phyloP scores from a whole-genome alignment of 371 early-diverging fungal species.

The Mortierella sp. region DNA sequence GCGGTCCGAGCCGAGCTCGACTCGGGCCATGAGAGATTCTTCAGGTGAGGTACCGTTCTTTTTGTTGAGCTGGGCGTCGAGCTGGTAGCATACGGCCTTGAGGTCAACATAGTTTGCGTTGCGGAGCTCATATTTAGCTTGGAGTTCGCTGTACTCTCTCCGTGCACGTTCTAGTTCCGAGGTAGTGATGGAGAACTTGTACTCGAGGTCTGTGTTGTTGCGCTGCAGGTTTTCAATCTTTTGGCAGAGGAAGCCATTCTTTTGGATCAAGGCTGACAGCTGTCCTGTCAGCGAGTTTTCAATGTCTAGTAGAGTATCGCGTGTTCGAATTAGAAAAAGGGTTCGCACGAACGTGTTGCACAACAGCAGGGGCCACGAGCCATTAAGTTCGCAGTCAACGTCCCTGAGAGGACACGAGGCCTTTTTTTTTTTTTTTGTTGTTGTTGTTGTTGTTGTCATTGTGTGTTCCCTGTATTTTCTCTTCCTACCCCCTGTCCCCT shows the following conservation, averaged over 20 bases:
- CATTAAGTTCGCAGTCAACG: background rate
- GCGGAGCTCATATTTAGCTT: constrained; percentile 48
- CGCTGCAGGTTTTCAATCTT: constrained; percentile 51
- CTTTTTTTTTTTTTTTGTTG: too few species aligned
- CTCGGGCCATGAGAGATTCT: constrained; percentile 38
- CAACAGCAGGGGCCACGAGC: background rate
- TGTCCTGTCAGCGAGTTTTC: constrained; percentile 45
- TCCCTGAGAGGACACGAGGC: too few species aligned
- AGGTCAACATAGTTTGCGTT: constrained; percentile 48
- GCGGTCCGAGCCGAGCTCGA: constrained; percentile 24
- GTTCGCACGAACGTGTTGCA: background rate
- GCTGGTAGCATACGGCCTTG: constrained; percentile 50
- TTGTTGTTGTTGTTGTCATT: constrained; percentile 11
- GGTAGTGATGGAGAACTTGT: constrained; percentile 48
- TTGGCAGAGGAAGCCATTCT: constrained; percentile 53
- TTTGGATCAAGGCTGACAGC: constrained; percentile 46
- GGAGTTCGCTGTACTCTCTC: constrained; percentile 41
- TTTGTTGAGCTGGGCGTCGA: constrained; percentile 48
- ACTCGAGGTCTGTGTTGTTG: constrained; percentile 47
- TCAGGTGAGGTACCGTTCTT: constrained; percentile 40
- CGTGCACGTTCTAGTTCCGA: constrained; percentile 48
- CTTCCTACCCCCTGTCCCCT: background rate
- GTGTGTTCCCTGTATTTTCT: constrained; percentile 6
- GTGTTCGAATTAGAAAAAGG: background rate
- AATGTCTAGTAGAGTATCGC: constrained; percentile 22